Base-by-base conservation (phyloP, 192 early-diverging fungal genomes). In the Podochytrium sp. region DNA sequence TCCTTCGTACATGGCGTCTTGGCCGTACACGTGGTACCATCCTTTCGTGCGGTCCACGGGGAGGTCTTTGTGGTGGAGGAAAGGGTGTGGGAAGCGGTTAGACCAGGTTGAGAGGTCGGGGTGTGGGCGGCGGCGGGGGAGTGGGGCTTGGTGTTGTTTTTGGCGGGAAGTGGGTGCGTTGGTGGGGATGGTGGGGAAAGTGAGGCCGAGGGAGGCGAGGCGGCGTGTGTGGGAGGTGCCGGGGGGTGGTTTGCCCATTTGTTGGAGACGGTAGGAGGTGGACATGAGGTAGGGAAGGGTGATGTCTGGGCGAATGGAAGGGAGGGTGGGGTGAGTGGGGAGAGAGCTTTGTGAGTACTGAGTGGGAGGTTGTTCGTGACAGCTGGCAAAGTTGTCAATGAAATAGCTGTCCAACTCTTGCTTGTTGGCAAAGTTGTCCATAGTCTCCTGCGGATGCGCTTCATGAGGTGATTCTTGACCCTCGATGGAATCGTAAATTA, bases 41-140 rank as follows among this genome's bases (percentile, higher is more conserved):
- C 40, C 25, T 39, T 69, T 51, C n/a, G n/a, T n/a, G n/a, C n/a
- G n/a, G n/a, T n/a, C n/a, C n/a, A n/a, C n/a, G n/a, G n/a, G n/a
- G n/a, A n/a, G n/a, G n/a, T n/a, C n/a, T n/a, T n/a, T n/a, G 52
- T 55, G 38, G n/a, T 69, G 47, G 16, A 53, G 52, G 14, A 55
- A 69, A 18, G 66, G 66, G 35, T 69, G 66, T 39, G 66, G 66
- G 29, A 69, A 69, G 6, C 66, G 66, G 33, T 30, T 7, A 7
- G 27, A 18, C 66, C 66, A 69, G 1, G 66, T 55, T 23, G 10
- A 14, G 20, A 69, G 50, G 55, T 34, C 25, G 6, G 66, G 32
- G n/a, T 3, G 25, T 20, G 66, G 66, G 51, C 50, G 18, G 10
- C 12, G 12, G 5, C 23, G 4, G 32, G 10, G 43, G 12, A 39